These are phyloP conservation scores for Zasmidium cellare DNA, from an alignment of 2,329 filamentous ascomycete genomes.

Conservation along the genomic window DNA sequence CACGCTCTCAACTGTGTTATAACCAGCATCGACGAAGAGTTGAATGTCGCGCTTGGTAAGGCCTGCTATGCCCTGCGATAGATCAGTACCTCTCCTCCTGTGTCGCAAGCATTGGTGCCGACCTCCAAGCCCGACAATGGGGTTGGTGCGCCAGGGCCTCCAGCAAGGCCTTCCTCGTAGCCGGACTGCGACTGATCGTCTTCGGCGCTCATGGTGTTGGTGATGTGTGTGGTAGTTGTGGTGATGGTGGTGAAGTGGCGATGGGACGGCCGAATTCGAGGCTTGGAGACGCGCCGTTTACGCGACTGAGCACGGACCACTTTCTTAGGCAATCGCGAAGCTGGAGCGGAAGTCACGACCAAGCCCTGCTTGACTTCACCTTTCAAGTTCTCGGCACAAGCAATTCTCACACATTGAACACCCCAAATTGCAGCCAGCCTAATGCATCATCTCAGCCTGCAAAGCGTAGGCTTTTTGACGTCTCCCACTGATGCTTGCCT, in stretches of 20 bases:
- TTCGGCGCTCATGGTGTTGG: conserved; percentile 47
- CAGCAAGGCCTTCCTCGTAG: conserved; percentile 71
- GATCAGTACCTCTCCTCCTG: conserved; percentile 12
- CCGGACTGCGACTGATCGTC: conserved; percentile 68
- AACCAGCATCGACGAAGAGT: conserved; percentile 85
- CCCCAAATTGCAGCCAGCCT: no score
- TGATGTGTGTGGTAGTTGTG: not conserved
- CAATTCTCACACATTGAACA: no score
- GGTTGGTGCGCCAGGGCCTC: conserved; percentile 90
- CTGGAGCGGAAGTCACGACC: no score
- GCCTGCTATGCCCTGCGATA: conserved; percentile 74
- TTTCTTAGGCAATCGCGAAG: no score
- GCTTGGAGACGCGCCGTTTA: not conserved
- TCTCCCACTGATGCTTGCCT: no score
- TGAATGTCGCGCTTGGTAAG: conserved; percentile 96
- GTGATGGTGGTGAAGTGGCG: not conserved
- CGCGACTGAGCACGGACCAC: no score
- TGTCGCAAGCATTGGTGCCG: conserved; percentile 33
- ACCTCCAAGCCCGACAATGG: conserved; percentile 85
- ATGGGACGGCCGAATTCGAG: not conserved
- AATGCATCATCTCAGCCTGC: no score
- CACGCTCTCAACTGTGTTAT: conserved; percentile 91
- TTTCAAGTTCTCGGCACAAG: no score
- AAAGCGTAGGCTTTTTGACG: no score
- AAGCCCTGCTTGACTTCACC: no score